Evolutionary conservation across 192 early-diverging fungal species (phyloP), one percentile per base, ranked within the genome.

Genomic region (Linnemannia hyalina): DNA sequence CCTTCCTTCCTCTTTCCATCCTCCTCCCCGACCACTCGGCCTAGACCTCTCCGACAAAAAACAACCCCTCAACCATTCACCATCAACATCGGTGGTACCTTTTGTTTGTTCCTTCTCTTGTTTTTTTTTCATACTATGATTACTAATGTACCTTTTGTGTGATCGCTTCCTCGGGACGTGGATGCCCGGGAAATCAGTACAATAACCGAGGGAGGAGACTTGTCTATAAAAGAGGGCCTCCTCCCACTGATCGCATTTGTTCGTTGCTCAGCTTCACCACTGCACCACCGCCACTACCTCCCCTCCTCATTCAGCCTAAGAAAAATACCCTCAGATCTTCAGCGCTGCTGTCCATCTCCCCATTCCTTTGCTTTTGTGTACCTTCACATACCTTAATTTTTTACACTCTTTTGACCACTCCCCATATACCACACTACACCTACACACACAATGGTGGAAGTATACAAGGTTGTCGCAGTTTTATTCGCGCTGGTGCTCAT

Each of bases 101-200:
- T 65, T 32, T 32, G 29, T 4, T 65, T 15, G 57, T 65, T 35
- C 23, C 9, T 10, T 65, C 26, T 26, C n/a, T 65, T 3, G 38
- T 40, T 40, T 40, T 40, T 26, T 29, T 65, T 65, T 65, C 60
- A 65, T 32, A 65, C 11, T 32, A 65, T 29, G 13, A 32, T 65
- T 65, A 65, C 60, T 65, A 65, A 65, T 65, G 60, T 65, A 65
- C 29, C 26, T 65, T 63, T 65, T 29, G 13, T 65, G 60, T 8
- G 49, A 52, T 52, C 20, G 18, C 2, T 32, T 29, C 26, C 29
- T 29, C 60, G 60, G 60, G 29, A 65, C 60, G 60, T 29, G n/a
- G 60, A 11, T 65, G 60, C 60, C 60, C 60, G 60, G 60, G 29
- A 65, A 65, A 65, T 10, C n/a, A 32, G 29, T 6, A 32, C 2